phyloP scores from a whole-genome alignment of 1,284 basidiomycete genomes.

The Tausonia pullulans region DNA sequence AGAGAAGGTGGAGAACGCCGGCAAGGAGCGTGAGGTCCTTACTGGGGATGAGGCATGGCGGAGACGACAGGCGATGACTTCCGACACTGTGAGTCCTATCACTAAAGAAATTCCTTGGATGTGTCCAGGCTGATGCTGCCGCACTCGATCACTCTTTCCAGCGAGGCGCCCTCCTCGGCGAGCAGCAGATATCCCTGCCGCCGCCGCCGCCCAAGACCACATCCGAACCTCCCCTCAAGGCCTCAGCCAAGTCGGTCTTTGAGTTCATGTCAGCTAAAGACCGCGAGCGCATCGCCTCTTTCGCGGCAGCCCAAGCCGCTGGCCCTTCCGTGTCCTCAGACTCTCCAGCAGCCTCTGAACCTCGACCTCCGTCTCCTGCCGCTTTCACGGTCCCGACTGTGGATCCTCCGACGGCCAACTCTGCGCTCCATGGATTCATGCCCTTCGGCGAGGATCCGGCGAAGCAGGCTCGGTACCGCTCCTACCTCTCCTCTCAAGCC shows the following conservation, averaged over 20 bases:
- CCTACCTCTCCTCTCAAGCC: constrained; percentile 67
- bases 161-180: constrained; percentile 74
- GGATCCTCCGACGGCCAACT: constrained; percentile 67
- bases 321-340: constrained; percentile 1
- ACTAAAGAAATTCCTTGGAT: not conserved
- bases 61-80: constrained; percentile 39
- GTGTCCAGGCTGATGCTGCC: too few species aligned
- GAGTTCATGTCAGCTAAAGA: constrained; percentile 89
- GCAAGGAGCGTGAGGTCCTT: constrained; percentile 14
- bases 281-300: constrained; percentile 63
- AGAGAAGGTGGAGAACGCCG: constrained; percentile 29
- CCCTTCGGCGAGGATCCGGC: constrained; percentile 66
- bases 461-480: constrained; percentile 75
- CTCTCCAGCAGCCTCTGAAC: not conserved
- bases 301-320: constrained; percentile 35
- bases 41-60: constrained; percentile 15
- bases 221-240: constrained; percentile 45
- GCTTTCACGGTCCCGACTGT: constrained; percentile 48
- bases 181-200: constrained; percentile 30
- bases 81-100: constrained; percentile 48
- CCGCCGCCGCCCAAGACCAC: constrained; percentile 39
- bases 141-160: constrained; percentile 30
- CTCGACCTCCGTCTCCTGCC: constrained; percentile 21
- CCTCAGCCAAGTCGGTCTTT: constrained; percentile 54
- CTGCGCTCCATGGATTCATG: constrained; percentile 78